These are phyloP conservation scores for Entelexis sorbosivorans DNA, from an alignment of 1,139 yeast genomes.

Conservation along the genomic window DNA sequence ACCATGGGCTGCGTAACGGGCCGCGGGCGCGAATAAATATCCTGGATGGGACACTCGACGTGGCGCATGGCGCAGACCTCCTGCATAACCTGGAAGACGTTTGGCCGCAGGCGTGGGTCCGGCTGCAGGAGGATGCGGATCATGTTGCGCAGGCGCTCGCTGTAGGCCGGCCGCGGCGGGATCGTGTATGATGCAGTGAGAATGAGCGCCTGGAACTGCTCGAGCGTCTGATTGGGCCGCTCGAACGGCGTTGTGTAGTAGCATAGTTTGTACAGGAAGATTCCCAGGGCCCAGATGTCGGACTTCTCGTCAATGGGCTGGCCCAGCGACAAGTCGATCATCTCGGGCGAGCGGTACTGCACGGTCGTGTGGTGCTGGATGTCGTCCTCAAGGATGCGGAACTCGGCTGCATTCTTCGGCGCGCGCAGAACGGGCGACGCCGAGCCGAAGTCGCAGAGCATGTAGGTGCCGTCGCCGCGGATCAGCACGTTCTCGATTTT, in stretches of 20 bases:
- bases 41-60: conserved; percentile 42
- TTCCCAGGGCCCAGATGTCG: conserved; percentile 95
- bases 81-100: conserved; percentile 66
- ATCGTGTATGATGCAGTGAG: conserved; percentile 50
- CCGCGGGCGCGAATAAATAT: conserved; percentile 18
- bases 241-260: conserved; percentile 95
- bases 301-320: conserved; percentile 88
- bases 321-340: conserved; percentile 79
- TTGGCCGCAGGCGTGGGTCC: conserved; percentile 74
- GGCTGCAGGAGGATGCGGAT: conserved; percentile 71
- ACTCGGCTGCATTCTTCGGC: conserved; percentile 55
- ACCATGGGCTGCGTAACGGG: conserved; percentile 2
- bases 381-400: conserved; percentile 64
- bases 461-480: conserved; percentile 58
- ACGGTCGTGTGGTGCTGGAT: conserved; percentile 89
- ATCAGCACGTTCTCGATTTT: conserved; percentile 91
- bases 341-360: conserved; percentile 94
- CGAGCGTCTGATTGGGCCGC: conserved; percentile 30
- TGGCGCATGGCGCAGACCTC: conserved; percentile 54
- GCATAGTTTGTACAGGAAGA: conserved; percentile 79
- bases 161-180: conserved; percentile 39
- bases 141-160: conserved; percentile 35
- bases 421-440: conserved; percentile 59
- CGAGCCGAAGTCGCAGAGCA: conserved; percentile 91
- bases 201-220: conserved; percentile 39